These are phyloP conservation scores for Corchorus capsularis DNA, from an alignment of 345 rosid species.

Conservation along the genomic window DNA sequence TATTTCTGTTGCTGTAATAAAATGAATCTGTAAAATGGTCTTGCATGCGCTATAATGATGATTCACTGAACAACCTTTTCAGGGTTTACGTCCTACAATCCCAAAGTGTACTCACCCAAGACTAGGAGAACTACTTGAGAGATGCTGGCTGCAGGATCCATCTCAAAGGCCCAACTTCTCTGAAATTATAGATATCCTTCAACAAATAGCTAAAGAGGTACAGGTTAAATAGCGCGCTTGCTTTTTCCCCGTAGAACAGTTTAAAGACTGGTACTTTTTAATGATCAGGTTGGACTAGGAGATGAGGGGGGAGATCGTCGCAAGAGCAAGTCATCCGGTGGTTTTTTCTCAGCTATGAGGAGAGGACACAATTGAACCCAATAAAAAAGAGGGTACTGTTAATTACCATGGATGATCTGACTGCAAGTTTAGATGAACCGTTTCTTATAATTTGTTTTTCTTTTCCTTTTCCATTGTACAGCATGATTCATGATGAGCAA, in stretches of 20 bases:
- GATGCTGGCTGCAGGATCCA: constrained; percentile 92
- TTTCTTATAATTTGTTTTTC: constrained; percentile 17
- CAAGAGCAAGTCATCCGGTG: constrained; percentile 48
- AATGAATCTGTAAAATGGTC: constrained; percentile 4
- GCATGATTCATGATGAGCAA: constrained; percentile 18
- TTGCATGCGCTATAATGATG: neutral
- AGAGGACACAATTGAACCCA: constrained; percentile 51
- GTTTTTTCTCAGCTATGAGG: constrained; percentile 50
- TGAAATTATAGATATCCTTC: constrained; percentile 65
- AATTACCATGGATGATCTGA: constrained; percentile 26
- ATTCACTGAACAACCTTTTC: neutral
- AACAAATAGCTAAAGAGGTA: constrained; percentile 72
- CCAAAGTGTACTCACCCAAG: constrained; percentile 77
- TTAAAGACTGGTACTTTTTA: constrained; percentile 16
- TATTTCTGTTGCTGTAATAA: constrained; percentile 22
- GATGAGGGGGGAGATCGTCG: constrained; percentile 46
- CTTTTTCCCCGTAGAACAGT: constrained; percentile 16
- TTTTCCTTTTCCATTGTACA: constrained; percentile 34
- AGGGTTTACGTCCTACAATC: constrained; percentile 81
- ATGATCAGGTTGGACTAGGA: constrained; percentile 71
- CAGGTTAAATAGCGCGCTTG: neutral
- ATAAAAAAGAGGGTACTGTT: constrained; percentile 20
- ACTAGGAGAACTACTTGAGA: constrained; percentile 74
- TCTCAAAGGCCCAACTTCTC: constrained; percentile 77
- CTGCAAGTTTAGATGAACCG: constrained; percentile 3